A percentile compares a stretch with the other conserved stretches of the same genome.
Evolutionary conservation across 2,329 filamentous ascomycete genomes (phyloP).

Genomic region (Xylariaceae sp.): DNA sequence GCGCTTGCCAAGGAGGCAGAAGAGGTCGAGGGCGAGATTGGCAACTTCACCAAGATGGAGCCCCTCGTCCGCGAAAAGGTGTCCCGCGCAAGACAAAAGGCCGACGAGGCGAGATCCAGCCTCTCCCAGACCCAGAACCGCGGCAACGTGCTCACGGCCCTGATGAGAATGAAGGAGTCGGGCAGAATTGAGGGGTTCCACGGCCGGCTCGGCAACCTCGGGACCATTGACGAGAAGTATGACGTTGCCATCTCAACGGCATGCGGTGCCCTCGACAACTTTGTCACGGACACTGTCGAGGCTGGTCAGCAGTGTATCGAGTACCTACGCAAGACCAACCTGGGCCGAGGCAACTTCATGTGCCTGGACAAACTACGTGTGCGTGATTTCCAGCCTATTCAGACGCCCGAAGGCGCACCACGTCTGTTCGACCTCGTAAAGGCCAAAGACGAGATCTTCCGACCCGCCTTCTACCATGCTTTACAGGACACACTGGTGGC

Average conservation of each 20-base stretch:
- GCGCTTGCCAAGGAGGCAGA: constrained; percentile 69
- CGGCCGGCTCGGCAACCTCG: constrained; percentile 87
- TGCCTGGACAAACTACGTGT: constrained; percentile 80
- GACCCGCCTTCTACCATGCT: constrained; percentile 89
- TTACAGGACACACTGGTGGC: constrained; percentile 94
- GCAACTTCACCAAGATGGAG: constrained; percentile 69
- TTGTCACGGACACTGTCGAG: constrained; percentile 94
- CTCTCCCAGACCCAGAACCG: constrained; percentile 86
- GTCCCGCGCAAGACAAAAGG: constrained; percentile 86
- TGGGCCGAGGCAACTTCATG: constrained; percentile 95
- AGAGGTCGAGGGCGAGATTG: constrained; percentile 66
- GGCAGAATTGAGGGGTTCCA: constrained; percentile 97
- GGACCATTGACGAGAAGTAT: constrained; percentile 87
- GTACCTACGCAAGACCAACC: constrained; percentile 93
- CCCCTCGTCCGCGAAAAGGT: constrained; percentile 77
- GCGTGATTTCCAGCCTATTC: constrained; percentile 71
- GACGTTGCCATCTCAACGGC: constrained; percentile 98
- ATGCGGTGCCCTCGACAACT: constrained; percentile 85
- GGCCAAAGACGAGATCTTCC: constrained; percentile 80
- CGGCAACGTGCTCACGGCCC: constrained; percentile 81
- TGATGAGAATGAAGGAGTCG: constrained; percentile 94
- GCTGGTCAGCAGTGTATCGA: constrained; percentile 97
- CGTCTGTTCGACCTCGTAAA: constrained; percentile 89
- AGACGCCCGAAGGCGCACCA: constrained; percentile 87
- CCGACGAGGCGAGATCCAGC: constrained; percentile 89